Evolutionary conservation across 106 monocot species (phyloP), one percentile per base, ranked within the genome.

Genomic region (Dendrobium officinale): DNA sequence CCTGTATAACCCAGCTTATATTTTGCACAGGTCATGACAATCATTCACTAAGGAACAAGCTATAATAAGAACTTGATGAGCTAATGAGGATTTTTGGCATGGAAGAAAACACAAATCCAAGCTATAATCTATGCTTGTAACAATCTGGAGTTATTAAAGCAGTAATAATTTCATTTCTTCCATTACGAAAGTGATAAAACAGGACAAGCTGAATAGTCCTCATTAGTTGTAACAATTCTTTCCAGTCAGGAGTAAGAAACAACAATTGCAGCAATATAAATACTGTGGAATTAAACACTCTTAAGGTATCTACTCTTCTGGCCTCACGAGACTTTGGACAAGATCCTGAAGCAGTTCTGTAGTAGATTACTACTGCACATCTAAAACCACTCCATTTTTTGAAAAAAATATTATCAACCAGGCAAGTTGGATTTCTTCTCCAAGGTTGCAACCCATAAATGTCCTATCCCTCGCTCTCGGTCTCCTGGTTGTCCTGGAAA

Each of bases 401-500:
- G 61, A 58, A 22, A 19, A 54, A 16, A 61, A 61, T 22, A n/a
- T n/a, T 22, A 61, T 19, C 61, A 61, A 22, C 19, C 51, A 51
- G 13, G 22, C 61, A 61, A 61, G n/a, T 61, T 61, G 58, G 68
- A 15, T 70, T 37, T 33, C 70, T 70, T 37, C 37, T 70, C 37
- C 64, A 66, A 66, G 31, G 16, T 70, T 10, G 70, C 26, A 26
- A 66, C 20, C 74, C 74, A 51, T 51, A 51, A 51, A 51, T 51
- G 51, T 51, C 51, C 42, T 74, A 74, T 18, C 13, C 74, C 43
- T 44, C 43, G 15, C 74, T 74, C 41, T 74, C 74, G 20, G 74
- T 44, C 42, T 74, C 42, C 74, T 74, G 43, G 19, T 44, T 74
- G 42, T 74, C 74, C 74, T 74, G 74, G 13, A 74, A 74, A 44